These are phyloP conservation scores for Pseudoperonospora humuli DNA, from an alignment of 352 stramenopile genomes.

Conservation along the genomic window DNA sequence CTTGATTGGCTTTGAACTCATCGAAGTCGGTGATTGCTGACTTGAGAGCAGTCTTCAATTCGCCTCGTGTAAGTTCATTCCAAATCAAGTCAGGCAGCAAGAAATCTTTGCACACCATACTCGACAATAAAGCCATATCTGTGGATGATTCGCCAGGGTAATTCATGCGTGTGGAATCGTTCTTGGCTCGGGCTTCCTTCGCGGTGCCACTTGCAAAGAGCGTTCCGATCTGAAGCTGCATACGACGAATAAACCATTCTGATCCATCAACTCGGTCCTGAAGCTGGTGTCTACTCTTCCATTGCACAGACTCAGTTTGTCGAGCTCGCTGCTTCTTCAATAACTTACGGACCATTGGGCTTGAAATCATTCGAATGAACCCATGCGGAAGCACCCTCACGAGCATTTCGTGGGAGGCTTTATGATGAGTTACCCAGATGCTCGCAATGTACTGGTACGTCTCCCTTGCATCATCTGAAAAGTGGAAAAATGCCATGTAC, in stretches of 20 bases:
- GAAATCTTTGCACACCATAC: constrained; percentile 65
- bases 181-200: constrained; percentile 27
- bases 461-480: constrained; percentile 42
- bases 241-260: constrained; percentile 62
- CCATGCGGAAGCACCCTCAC: constrained; percentile 51
- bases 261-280: constrained; percentile 22
- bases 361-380: constrained; percentile 72
- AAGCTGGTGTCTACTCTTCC: constrained; percentile 23
- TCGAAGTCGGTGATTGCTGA: constrained; percentile 41
- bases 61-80: constrained; percentile 46
- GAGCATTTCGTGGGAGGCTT: constrained; percentile 62
- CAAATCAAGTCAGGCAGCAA: constrained; percentile 75
- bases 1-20: constrained; percentile 32
- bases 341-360: constrained; percentile 46
- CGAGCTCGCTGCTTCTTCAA: constrained; percentile 47
- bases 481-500: constrained; percentile 66
- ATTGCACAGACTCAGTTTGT: constrained; percentile 22
- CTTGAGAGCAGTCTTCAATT: constrained; percentile 45
- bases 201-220: constrained; percentile 26
- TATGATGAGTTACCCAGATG: constrained; percentile 76
- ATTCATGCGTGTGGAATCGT: constrained; percentile 52
- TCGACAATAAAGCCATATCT: constrained; percentile 57
- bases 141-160: constrained; percentile 65
- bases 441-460: constrained; percentile 66
- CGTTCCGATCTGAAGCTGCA: constrained; percentile 52